A percentile compares a stretch with the other conserved stretches of the same genome.
Conservation (phyloP, 495 filamentous ascomycete genomes). For the Trichoderma orchidacearum region DNA sequence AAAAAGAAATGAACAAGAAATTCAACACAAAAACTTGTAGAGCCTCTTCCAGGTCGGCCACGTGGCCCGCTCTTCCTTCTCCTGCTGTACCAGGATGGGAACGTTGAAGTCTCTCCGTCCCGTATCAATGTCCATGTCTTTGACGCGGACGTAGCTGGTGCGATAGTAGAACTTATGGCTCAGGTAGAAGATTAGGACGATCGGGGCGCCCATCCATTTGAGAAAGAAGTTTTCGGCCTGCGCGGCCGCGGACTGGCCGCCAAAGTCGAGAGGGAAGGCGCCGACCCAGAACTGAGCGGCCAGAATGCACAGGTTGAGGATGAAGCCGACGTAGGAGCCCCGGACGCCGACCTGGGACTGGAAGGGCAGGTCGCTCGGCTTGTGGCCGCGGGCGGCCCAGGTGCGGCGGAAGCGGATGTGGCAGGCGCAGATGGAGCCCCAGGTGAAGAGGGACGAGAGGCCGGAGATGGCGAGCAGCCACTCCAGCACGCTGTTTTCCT, state of each 20-base stretch:
- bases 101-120: slow-evolving; percentile 83
- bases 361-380: slow-evolving; percentile 66
- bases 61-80: slow-evolving; percentile 50
- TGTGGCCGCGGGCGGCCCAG: slow-evolving; percentile 58
- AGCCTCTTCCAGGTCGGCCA: slow-evolving; percentile 84
- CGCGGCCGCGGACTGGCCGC: slow-evolving; percentile 25
- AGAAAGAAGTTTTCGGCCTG: slow-evolving; percentile 57
- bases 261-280: slow-evolving; percentile 51
- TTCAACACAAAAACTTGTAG: slow-evolving; percentile 40
- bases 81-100: slow-evolving; percentile 57
- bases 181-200: slow-evolving; percentile 64
- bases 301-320: slow-evolving; percentile 69
- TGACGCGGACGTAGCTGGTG: slow-evolving; percentile 49
- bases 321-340: slow-evolving; percentile 75
- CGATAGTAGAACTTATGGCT: slow-evolving; percentile 65
- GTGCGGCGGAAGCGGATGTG: slow-evolving; percentile 87
- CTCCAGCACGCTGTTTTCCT: slow-evolving; percentile 51
- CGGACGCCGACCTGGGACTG: slow-evolving; percentile 62
- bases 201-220: slow-evolving; percentile 69
- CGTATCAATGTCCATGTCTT: slow-evolving; percentile 75
- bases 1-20: neutral
- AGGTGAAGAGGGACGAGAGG: slow-evolving; percentile 83
- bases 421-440: slow-evolving; percentile 75
- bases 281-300: slow-evolving; percentile 91
- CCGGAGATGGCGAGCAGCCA: slow-evolving; percentile 90